These are phyloP conservation scores for Hypoxylon lienhwacheense DNA, from an alignment of 495 filamentous ascomycete genomes.

Conservation along the genomic window DNA sequence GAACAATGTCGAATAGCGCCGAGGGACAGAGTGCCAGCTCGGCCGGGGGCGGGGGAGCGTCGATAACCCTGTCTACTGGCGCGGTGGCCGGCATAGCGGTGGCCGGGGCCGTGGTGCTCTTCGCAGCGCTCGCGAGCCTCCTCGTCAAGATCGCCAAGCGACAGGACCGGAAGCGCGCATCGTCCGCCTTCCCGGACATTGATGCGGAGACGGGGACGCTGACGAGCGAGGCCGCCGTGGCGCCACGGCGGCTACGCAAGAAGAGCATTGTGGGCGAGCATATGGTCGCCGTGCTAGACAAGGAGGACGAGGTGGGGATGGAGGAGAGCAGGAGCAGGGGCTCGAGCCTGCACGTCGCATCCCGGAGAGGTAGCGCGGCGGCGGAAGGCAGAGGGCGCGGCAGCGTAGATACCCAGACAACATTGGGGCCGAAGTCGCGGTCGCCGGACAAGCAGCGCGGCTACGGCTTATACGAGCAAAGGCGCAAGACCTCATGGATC, in stretches of 20 bases:
- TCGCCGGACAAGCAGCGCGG: slow-evolving; percentile 36
- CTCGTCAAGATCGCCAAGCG: slow-evolving; percentile 27
- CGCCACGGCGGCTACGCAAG: slow-evolving; percentile 30
- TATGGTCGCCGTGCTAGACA: slow-evolving; percentile 5
- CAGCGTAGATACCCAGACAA: slow-evolving; percentile 5
- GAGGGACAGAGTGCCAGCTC: slow-evolving; percentile 1
- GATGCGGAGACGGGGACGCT: slow-evolving; percentile 7
- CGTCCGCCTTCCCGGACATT: background rate
- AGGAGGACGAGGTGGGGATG: slow-evolving; percentile 20
- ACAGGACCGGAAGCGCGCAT: slow-evolving; percentile 3
- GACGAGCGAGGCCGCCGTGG: slow-evolving; percentile 1
- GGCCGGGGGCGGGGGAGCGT: background rate
- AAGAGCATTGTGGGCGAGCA: slow-evolving; percentile 20
- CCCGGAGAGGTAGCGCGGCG: slow-evolving; percentile 8
- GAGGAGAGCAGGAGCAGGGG: slow-evolving; percentile 18
- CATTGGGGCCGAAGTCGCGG: slow-evolving; percentile 3
- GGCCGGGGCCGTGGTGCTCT: slow-evolving; percentile 32
- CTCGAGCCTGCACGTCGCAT: slow-evolving; percentile 16
- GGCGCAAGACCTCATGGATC: slow-evolving; percentile 44
- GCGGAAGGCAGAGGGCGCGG: slow-evolving; percentile 8
- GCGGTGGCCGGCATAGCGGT: slow-evolving; percentile 33
- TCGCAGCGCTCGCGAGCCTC: slow-evolving; percentile 24
- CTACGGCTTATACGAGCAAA: slow-evolving; percentile 27
- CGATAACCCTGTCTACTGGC: slow-evolving; percentile 26
- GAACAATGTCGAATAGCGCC: background rate